Evolutionary conservation across 805 yeast genomes (phyloP), one percentile per base, ranked within the genome.

Genomic region (Tetrapisispora phaffii): DNA sequence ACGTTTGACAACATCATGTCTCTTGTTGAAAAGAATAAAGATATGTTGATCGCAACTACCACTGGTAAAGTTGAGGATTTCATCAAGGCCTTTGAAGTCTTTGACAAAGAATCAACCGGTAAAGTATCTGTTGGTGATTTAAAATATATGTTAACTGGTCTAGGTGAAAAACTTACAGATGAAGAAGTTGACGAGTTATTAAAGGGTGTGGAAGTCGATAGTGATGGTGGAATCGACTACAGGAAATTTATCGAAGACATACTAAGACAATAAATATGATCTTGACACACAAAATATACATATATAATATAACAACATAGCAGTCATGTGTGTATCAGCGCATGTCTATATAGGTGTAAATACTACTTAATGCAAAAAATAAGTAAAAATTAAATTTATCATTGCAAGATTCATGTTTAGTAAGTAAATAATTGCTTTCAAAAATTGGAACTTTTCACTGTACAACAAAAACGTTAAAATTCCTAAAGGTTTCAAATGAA

Each of bases 91-190:
- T 93, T 93, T 77, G 97, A 93, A 70, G 97, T 93, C 6, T 93
- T 93, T 57, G 99, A 93, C 70, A 93, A 90, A 71, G 95, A 88
- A 53, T 79, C 83, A 52, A 84, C 96, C 17, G 99, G 99, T 5
- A 85, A 82, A 69, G 93, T 93, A 56, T 95, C 97, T 34, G 95
- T 93, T 38, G 99, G 99, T 47, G 97, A 93, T 69, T 76, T 93
- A 58, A 79, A 95, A 65, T 93, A 93, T 68, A 88, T 93, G 64
- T 74, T 93, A 60, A 93, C 98, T 29, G 84, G 96, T 7, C 80
- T 93, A 56, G 99, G 99, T 48, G 99, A 93, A 68, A 89, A 89
- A 68, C 72, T 93, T 55, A 67, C 84, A 15, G 96, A 88, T 56
- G 72, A 79, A 37, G 99, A 93, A 69, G 97, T 93, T 44, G 97